Base-by-base conservation (phyloP, 1,139 yeast species). In the Pichia sp. region DNA sequence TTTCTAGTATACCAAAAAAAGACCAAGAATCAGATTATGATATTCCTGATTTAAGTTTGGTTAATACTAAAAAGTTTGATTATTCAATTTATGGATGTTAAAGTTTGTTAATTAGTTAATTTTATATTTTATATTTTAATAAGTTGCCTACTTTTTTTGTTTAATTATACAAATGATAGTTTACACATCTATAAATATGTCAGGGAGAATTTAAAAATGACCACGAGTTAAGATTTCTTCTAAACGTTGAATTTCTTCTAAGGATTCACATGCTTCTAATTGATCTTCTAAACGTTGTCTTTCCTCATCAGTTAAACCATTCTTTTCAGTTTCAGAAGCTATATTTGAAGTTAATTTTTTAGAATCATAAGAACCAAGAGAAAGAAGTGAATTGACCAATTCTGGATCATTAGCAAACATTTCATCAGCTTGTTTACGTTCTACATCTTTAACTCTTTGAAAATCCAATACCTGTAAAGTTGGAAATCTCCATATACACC, bases 191-290 rank as follows among this genome's bases (percentile, higher is more conserved):
- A n/a, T n/a, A n/a, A n/a, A n/a, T n/a, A n/a, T n/a, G n/a, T n/a
- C n/a, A n/a, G 6, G 5, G 13, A 6, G 15, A n/a, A 16, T 28
- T 32, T 39, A 51, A 15, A 49, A 28, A 31, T 50, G 47, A 23
- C 56, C 57, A 22, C 59, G 63, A 40, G 65, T 61, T 41, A 76
- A 59, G 2, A 72, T 66, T 26, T 65, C 64, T 57, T 86, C 95
- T 23, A 88, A 74, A 39, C 76, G 64, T 49, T 81, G 86, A 13
- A 88, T 81, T 50, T 88, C 96, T 13, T 73, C 83, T 46, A 88
- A 59, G 40, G 80, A 78, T 5, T 76, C 69, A 1, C 96, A 94
- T 27, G 62, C 64, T 41, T 71, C 70, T 42, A 88, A 64, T 45
- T 76, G 72, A 36, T 65, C 59, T 49, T 79, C 68, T 37, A 88